phyloP scores from a whole-genome alignment of 2,329 filamentous ascomycete species.

The Sporothrix variecibatus region DNA sequence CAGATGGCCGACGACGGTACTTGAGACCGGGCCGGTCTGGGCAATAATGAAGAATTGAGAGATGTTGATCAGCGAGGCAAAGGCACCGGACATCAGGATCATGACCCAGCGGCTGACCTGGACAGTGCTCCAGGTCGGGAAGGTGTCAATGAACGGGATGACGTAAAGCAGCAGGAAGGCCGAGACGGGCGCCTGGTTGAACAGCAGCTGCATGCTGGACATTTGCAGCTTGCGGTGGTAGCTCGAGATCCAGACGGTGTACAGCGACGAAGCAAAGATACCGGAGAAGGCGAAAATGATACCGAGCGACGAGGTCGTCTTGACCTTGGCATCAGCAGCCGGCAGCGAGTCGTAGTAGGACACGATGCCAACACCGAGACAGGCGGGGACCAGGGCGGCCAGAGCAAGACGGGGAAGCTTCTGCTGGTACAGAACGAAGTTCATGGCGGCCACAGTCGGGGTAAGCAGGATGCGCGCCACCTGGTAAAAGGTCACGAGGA shows the following conservation, averaged over 20 bases:
- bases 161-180: constrained; percentile 64
- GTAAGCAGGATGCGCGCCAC: constrained; percentile 68
- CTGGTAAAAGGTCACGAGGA: constrained; percentile 71
- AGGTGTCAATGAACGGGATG: constrained; percentile 66
- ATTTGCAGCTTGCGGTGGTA: constrained; percentile 67
- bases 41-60: constrained; percentile 65
- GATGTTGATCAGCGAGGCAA: constrained; percentile 67
- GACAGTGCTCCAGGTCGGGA: constrained; percentile 58
- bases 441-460: constrained; percentile 65
- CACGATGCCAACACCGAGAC: constrained; percentile 64
- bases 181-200: constrained; percentile 67
- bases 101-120: constrained; percentile 56
- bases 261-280: constrained; percentile 65
- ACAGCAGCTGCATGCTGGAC: constrained; percentile 68
- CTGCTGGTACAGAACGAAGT: constrained; percentile 61
- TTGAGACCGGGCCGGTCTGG: constrained; percentile 63
- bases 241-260: constrained; percentile 68
- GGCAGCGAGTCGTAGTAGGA: constrained; percentile 68
- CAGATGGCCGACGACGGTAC: constrained; percentile 65
- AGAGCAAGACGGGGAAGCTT: constrained; percentile 57
- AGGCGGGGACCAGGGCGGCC: constrained; percentile 60
- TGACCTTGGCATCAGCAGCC: constrained; percentile 48
- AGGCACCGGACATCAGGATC: constrained; percentile 63
- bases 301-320: constrained; percentile 60
- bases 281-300: constrained; percentile 65